Conservation (phyloP, 495 filamentous ascomycete species). For the Trichoderma erinaceum region DNA sequence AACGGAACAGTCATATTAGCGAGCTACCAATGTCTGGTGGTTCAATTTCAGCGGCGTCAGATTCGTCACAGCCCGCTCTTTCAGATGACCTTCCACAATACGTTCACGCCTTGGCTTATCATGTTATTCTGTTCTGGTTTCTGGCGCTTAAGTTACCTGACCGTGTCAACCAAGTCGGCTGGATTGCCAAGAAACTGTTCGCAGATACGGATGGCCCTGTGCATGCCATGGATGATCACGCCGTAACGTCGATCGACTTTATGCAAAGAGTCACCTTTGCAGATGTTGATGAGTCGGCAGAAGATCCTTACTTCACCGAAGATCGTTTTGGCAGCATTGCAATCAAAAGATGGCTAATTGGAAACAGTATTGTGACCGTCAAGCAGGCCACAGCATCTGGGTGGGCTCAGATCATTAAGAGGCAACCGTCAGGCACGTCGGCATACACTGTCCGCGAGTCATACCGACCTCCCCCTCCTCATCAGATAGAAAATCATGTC, state of each 20-base stretch:
- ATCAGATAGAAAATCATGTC: conserved; percentile 52
- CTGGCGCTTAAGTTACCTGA: conserved; percentile 77
- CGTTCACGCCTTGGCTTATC: conserved; percentile 85
- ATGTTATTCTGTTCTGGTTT: conserved; percentile 97
- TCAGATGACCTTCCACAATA: conserved; percentile 76
- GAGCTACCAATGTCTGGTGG: conserved; percentile 26
- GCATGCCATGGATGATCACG: conserved; percentile 81
- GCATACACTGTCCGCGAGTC: conserved; percentile 68
- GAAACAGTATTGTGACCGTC: conserved; percentile 80
- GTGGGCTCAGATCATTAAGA: conserved; percentile 71
- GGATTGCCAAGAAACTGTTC: conserved; percentile 86
- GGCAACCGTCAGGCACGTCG: conserved; percentile 79
- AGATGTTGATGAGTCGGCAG: conserved; percentile 65
- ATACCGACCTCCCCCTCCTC: conserved; percentile 58
- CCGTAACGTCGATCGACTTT: conserved; percentile 88
- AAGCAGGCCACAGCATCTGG: conserved; percentile 70
- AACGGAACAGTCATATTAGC: conserved; percentile 29
- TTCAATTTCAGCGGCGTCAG: background rate
- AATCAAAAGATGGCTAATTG: conserved; percentile 79
- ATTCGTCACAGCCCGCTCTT: conserved; percentile 29
- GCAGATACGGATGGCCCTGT: conserved; percentile 62
- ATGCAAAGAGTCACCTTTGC: conserved; percentile 89
- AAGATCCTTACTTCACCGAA: conserved; percentile 57
- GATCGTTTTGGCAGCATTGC: conserved; percentile 59
- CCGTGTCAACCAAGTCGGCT: conserved; percentile 73